These are phyloP conservation scores for Leccinum holopus DNA, from an alignment of 1,284 basidiomycete genomes.

Conservation along the genomic window DNA sequence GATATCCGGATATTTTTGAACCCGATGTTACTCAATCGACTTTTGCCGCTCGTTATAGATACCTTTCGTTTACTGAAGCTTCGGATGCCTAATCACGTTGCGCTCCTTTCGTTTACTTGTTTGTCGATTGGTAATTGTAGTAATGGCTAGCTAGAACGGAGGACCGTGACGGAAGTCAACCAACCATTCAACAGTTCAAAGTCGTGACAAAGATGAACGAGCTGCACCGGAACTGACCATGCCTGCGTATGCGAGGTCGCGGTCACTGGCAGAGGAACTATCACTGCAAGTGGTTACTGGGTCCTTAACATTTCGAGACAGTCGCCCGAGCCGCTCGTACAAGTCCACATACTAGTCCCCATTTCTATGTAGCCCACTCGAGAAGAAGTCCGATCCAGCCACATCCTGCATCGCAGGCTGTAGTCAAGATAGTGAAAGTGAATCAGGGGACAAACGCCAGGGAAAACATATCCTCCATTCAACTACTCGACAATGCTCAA, in stretches of 20 bases:
- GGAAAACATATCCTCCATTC: not conserved
- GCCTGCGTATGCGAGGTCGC: not conserved
- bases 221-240: no score
- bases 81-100: not conserved
- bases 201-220: not conserved
- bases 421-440: not conserved
- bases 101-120: not conserved
- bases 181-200: not conserved
- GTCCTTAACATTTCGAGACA: not conserved
- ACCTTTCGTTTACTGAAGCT: not conserved
- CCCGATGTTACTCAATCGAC: not conserved
- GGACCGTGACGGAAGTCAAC: no score
- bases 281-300: no score
- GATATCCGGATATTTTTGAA: not conserved
- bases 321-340: not conserved
- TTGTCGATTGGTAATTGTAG: not conserved
- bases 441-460: not conserved
- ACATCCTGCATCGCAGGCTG: not conserved
- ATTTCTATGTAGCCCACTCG: not conserved
- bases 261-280: no score
- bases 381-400: not conserved
- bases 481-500: constrained; percentile 68
- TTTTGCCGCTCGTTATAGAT: not conserved
- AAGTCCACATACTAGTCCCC: not conserved
- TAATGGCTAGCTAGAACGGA: not conserved